Conservation (phyloP, 176 grass and related monocot genomes). For the Pontederia crassipes region DNA sequence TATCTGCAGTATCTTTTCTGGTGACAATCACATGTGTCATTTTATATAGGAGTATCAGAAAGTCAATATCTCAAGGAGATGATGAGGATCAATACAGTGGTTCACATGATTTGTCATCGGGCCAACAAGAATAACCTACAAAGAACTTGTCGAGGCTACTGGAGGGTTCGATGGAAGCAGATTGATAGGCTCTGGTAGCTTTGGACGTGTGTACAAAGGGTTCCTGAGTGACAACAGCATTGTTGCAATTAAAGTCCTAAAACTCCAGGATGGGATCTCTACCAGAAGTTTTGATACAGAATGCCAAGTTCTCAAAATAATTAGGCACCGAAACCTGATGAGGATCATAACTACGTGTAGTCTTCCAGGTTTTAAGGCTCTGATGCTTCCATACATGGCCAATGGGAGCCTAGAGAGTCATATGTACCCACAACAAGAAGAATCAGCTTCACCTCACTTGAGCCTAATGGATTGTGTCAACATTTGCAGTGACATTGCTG, state of each 20-base stretch:
- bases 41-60: constrained; percentile 30
- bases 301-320: constrained; percentile 34
- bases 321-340: constrained; percentile 37
- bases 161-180: constrained; percentile 12
- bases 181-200: constrained; percentile 32
- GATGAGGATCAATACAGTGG: constrained; percentile 27
- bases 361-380: constrained; percentile 39
- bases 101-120: constrained; percentile 52
- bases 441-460: neutral
- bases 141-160: constrained; percentile 58
- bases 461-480: constrained; percentile 51
- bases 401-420: constrained; percentile 42
- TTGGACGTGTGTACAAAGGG: constrained; percentile 36
- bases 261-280: constrained; percentile 29
- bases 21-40: constrained; percentile 35
- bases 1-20: constrained; percentile 34
- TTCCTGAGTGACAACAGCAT: constrained; percentile 12
- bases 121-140: constrained; percentile 70
- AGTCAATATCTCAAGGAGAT: constrained; percentile 24
- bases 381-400: constrained; percentile 39
- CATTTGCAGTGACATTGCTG: constrained; percentile 89
- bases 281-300: constrained; percentile 28
- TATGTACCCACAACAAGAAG: constrained; percentile 10
- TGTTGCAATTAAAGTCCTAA: constrained; percentile 32
- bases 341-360: constrained; percentile 37